Evolutionary conservation across 1,284 basidiomycete species (phyloP), one percentile per base, ranked within the genome.

Genomic region (Heliocybe sulcata): DNA sequence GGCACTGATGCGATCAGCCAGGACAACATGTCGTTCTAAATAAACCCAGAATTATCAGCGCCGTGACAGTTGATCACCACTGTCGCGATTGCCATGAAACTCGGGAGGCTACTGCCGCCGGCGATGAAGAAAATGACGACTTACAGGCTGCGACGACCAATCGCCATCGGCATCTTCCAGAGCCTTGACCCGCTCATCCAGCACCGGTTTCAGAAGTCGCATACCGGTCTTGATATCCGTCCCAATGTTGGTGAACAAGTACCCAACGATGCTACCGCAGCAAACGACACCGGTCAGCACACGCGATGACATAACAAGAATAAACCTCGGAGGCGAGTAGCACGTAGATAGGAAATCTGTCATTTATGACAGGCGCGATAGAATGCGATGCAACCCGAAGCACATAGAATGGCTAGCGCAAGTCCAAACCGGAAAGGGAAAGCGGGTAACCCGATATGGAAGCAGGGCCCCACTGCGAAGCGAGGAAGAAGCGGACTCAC

Each of bases 121-220:
- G 33, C 9, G 16, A 10, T 12, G 25, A 33, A n/a, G 35, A 11
- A 35, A 8, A 31, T 26, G 19, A 8, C 2, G 3, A 57, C 61
- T 22, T 49, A 61, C 61, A 27, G 62, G 62, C 29, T 56, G 47
- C 8, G 58, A 55, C 8, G 57, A 53, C 55, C 58, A 61, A 8
- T 54, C 35, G 1, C 53, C 52, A 11, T 56, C 58, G 3, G 52
- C 19, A 14, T 58, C 51, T 12, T 61, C 59, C 49, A 58, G 51
- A 22, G 54, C 56, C 9, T 53, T 35, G 8, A 50, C 54, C 14
- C 64, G 60, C 33, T 64, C 59, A 26, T 61, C 58, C 47, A 66
- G 51, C 16, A 59, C 3, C 0, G 57, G 55, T 19, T 49, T 45
- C 2, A 59, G 45, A 1, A 54, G 53, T 20, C 48, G 33, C 23